Evolutionary conservation across 495 filamentous ascomycete genomes (phyloP).

Genomic region (Bombardia bombarda): DNA sequence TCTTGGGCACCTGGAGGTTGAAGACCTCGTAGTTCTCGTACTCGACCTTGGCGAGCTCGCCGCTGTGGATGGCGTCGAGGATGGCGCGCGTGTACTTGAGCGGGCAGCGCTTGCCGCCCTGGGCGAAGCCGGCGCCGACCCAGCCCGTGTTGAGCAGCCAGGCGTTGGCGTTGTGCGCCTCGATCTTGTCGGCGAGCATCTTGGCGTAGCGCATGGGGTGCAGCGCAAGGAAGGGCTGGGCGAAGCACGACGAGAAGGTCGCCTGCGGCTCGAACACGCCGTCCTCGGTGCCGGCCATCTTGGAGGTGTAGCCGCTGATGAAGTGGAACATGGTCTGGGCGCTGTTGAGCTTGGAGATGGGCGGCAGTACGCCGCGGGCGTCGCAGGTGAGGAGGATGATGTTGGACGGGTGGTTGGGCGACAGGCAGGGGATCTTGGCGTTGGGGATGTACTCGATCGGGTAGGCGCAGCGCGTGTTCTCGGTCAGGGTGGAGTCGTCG

Average conservation of each 20-base stretch:
- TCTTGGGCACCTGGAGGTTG: conserved; percentile 86
- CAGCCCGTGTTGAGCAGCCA: conserved; percentile 99
- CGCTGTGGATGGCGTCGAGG: conserved; percentile 94
- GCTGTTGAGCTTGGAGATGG: conserved; percentile 92
- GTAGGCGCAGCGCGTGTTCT: conserved; percentile 98
- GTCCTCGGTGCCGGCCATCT: conserved; percentile 99
- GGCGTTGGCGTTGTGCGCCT: conserved; percentile 88
- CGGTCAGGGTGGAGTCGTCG: conserved; percentile 87
- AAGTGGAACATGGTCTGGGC: conserved; percentile 99
- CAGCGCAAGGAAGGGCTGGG: conserved; percentile 95
- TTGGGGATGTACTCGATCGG: conserved; percentile 98
- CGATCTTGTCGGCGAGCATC: conserved; percentile 98
- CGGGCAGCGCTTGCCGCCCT: conserved; percentile 96
- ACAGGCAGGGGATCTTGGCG: conserved; percentile 94
- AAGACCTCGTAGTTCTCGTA: conserved; percentile 96
- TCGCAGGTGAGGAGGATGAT: conserved; percentile 98
- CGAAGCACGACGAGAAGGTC: conserved; percentile 99
- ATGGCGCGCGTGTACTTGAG: conserved; percentile 99
- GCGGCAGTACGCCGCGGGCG: conserved; percentile 92
- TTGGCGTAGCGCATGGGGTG: conserved; percentile 98
- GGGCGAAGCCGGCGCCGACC: conserved; percentile 92
- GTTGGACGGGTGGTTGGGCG: conserved; percentile 83
- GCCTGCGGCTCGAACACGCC: conserved; percentile 94
- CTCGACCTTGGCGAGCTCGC: conserved; percentile 81
- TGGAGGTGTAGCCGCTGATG: conserved; percentile 98